Evolutionary conservation across 805 yeast genomes (phyloP).

Genomic region (Wickerhamomyces subpelliculosus): DNA sequence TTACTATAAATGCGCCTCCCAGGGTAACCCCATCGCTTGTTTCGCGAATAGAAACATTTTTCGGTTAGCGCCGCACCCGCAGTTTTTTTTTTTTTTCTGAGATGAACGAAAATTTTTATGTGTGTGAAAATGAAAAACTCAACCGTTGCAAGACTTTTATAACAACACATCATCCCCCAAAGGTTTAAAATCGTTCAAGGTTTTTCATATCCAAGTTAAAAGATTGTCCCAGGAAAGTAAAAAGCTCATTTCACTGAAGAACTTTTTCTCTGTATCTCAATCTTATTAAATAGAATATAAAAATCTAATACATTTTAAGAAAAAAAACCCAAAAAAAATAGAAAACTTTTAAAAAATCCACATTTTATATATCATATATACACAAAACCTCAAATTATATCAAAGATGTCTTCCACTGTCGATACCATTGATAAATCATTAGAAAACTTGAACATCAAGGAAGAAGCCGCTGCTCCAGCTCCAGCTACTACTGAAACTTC

Average conservation of each 20-base stretch:
- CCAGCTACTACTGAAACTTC: slow-evolving; percentile 12
- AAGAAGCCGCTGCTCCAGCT: slow-evolving; percentile 21
- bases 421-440: slow-evolving; percentile 36
- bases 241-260: no score
- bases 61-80: neutral
- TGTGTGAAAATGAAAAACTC: slow-evolving; percentile 4
- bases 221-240: no score
- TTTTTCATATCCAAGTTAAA: neutral
- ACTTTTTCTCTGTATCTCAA: no score
- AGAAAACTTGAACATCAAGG: slow-evolving; percentile 40
- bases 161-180: neutral
- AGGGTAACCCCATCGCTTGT: no score
- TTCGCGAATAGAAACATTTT: neutral
- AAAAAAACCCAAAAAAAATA: slow-evolving; percentile 18
- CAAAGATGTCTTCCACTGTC: slow-evolving; percentile 28
- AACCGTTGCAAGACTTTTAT: slow-evolving; percentile 1
- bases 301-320: slow-evolving; percentile 3
- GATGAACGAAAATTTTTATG: neutral
- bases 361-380: slow-evolving; percentile 3
- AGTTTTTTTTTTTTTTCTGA: neutral
- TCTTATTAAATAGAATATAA: no score
- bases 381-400: no score
- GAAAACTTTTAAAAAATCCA: slow-evolving; percentile 9
- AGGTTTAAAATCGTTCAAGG: neutral
- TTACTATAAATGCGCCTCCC: no score